Percentiles rank a stretch among this genome's conserved stretches.
Evolutionary conservation across 75 land plant species (phyloP).

Genomic region (Picea glauca): DNA sequence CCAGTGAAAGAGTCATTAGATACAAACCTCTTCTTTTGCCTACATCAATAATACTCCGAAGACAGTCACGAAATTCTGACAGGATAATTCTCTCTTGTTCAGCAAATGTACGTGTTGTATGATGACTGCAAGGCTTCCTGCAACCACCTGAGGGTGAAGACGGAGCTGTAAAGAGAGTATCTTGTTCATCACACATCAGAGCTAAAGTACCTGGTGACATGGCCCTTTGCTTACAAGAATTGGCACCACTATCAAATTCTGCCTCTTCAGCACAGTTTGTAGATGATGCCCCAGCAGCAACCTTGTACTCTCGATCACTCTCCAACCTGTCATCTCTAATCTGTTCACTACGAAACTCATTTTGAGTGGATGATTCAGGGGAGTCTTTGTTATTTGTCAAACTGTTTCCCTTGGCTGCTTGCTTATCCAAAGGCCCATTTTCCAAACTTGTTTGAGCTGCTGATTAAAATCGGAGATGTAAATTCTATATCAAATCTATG

Average conservation of each 20-base stretch:
- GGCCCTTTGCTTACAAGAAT: conserved; percentile 19
- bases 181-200: conserved; percentile 55
- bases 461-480: neutral
- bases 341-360: neutral
- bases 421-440: conserved; percentile 8
- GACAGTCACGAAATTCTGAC: conserved; percentile 41
- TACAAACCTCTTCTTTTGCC: conserved; percentile 35
- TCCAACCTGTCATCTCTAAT: neutral
- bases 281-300: neutral
- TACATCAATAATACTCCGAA: conserved; percentile 37
- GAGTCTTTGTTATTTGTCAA: neutral
- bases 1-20: neutral
- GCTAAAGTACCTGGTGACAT: conserved; percentile 53
- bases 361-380: neutral
- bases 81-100: conserved; percentile 41
- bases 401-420: neutral
- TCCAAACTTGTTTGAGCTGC: conserved; percentile 9
- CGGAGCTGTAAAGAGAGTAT: conserved; percentile 38
- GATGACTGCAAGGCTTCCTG: conserved; percentile 11
- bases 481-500: no score
- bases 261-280: conserved; percentile 6
- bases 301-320: neutral
- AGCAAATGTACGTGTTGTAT: conserved; percentile 18
- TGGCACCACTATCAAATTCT: conserved; percentile 18
- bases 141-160: conserved; percentile 36